Percentiles rank a stretch among this genome's conserved stretches.
Conservation (phyloP, 2,329 filamentous ascomycete genomes). For the Pseudocercospora macadamiae region DNA sequence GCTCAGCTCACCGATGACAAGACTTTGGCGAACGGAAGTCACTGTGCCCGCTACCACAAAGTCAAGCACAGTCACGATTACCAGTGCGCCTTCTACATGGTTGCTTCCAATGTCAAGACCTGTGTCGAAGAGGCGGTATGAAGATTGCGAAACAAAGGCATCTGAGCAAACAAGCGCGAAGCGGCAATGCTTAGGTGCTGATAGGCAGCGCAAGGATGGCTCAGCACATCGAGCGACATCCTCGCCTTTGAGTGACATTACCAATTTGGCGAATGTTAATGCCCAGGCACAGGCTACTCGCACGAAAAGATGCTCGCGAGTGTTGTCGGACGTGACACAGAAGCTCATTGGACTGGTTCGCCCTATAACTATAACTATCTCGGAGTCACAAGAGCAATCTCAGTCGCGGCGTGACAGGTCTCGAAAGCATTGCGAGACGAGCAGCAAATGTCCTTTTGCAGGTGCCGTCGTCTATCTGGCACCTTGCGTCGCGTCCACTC, state of each 20-base stretch:
- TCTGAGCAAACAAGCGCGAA: constrained; percentile 7
- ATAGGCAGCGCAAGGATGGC: not conserved
- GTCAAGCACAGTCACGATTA: not conserved
- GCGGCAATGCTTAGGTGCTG: constrained; percentile 1
- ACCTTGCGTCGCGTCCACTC: constrained; percentile 35
- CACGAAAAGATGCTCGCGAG: constrained; percentile 2
- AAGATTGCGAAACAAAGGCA: not conserved
- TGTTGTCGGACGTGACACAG: constrained; percentile 8
- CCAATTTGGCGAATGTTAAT: constrained; percentile 15
- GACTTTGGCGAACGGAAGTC: not conserved
- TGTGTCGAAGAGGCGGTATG: constrained; percentile 4
- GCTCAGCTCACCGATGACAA: not conserved
- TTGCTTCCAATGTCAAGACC: not conserved
- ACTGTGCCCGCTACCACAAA: not conserved
- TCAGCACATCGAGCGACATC: not conserved
- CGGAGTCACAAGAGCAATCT: constrained; percentile 6
- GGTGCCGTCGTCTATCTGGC: constrained; percentile 31
- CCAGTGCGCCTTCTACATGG: not conserved
- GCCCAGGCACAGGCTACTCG: not conserved
- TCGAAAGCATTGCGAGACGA: constrained; percentile 10
- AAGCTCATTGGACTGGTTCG: constrained; percentile 12
- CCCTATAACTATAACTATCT: not conserved
- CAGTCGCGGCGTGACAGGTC: constrained; percentile 9
- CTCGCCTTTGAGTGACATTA: constrained; percentile 23
- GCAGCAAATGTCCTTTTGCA: constrained; percentile 26